phyloP scores from a whole-genome alignment of 768 basidiomycete species.

The Tulasnella sp. region DNA sequence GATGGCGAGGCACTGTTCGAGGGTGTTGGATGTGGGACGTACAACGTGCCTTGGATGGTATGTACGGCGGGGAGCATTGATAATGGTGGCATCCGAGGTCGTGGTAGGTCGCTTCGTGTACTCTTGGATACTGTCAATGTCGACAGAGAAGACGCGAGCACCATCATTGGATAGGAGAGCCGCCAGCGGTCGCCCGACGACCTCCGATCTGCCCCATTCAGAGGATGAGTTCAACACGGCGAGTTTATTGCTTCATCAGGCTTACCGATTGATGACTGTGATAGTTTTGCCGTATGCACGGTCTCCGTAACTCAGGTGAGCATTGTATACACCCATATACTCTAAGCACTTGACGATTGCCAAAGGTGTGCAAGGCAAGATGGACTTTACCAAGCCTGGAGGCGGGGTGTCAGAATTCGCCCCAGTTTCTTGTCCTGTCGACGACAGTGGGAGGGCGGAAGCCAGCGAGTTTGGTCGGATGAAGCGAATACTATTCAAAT shows the following conservation, averaged over 20 bases:
- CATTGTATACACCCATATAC: conserved; percentile 86
- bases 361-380: conserved; percentile 93
- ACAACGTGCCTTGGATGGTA: conserved; percentile 82
- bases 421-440: background rate
- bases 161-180: conserved; percentile 95
- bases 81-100: conserved; percentile 30
- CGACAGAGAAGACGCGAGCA: conserved; percentile 87
- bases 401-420: conserved; percentile 49
- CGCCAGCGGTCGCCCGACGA: conserved; percentile 93
- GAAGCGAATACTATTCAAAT: conserved; percentile 70
- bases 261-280: conserved; percentile 86
- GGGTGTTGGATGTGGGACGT: conserved; percentile 51
- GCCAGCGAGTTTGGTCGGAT: conserved; percentile 66
- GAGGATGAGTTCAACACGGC: background rate
- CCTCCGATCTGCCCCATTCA: conserved; percentile 62
- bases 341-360: conserved; percentile 95
- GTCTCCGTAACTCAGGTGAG: conserved; percentile 84
- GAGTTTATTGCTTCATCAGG: background rate
- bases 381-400: conserved; percentile 83
- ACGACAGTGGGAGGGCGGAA: conserved; percentile 23
- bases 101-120: conserved; percentile 76
- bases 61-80: conserved; percentile 32
- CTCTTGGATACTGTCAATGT: conserved; percentile 94
- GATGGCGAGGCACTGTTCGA: conserved; percentile 69
- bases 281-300: conserved; percentile 87